Base-by-base conservation (phyloP, 768 basidiomycete genomes). In the Serendipita sp. region DNA sequence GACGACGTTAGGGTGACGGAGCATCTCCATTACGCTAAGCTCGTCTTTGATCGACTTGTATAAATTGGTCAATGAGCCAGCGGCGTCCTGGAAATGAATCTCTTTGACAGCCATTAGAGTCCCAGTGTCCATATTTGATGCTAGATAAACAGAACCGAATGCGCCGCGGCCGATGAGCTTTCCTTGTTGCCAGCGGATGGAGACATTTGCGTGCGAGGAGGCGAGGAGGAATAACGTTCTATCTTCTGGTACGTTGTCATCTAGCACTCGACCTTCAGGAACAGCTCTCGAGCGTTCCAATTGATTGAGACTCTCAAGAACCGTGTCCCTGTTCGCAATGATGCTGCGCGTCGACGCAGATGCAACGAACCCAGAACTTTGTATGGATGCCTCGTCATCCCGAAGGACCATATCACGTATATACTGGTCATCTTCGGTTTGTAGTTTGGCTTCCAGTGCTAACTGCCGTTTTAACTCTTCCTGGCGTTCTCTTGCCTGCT, bases 71-170 rank as follows among this genome's bases (percentile, higher is more conserved):
- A 91, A 75, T 20, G 90, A 90, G 26, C 53, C 53, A 3, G 90
- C 84, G 13, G 95, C 76, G 71, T 97, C 95, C 70, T 94, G 92
- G 72, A 94, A 95, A 64, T 92, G 91, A 72, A 98, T 92, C 75
- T 98, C 96, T 75, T 99, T 99, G 69, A 97, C 96, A 7, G 96
- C 96, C 93, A 99, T 97, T 65, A 97, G 82, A 44, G 88, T 88
- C 50, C 94, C 91, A 0, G 89, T 86, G 70, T 98, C 96, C 62
- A 98, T 79, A 71, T 98, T 98, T 74, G 97, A 88, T 17, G 94
- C 96, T 51, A 92, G 82, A 72, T 98, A 99, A n/a, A 99, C 96
- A n/a, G 90, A 95, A 22, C 96, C 96, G 72, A 96, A 97, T 7
- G 96, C 94, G 16, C 96, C 96, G n/a, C 93, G 85, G 60, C 95